These are phyloP conservation scores for Diplodia seriata DNA, from an alignment of 2,329 filamentous ascomycete species.

Conservation along the genomic window DNA sequence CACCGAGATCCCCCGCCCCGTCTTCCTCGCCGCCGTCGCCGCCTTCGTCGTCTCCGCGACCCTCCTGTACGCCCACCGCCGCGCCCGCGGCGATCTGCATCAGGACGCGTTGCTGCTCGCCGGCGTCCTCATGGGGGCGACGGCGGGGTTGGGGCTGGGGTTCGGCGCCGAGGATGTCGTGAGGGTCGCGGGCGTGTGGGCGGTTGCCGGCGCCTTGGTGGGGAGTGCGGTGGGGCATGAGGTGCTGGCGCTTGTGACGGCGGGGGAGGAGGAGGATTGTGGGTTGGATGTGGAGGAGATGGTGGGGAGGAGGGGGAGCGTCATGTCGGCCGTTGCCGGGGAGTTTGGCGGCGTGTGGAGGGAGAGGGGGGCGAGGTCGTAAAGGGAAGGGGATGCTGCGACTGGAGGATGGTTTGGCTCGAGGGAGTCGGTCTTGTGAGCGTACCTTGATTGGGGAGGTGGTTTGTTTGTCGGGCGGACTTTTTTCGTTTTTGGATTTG, in stretches of 20 bases:
- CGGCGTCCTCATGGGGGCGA: slow-evolving; percentile 19
- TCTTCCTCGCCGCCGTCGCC: slow-evolving; percentile 14
- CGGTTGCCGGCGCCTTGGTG: neutral
- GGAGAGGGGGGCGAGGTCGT: slow-evolving; percentile 5
- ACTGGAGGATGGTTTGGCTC: too few species aligned
- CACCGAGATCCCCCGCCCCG: slow-evolving; percentile 28
- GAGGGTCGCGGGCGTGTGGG: slow-evolving; percentile 8
- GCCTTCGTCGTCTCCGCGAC: neutral
- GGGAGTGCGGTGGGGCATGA: slow-evolving; percentile 18
- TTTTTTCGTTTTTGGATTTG: too few species aligned
- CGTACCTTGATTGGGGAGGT: too few species aligned
- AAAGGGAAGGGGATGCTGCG: too few species aligned
- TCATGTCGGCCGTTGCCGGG: slow-evolving; percentile 7
- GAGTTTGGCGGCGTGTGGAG: slow-evolving; percentile 22
- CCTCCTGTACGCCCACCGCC: slow-evolving; percentile 11
- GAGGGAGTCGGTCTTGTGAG: too few species aligned
- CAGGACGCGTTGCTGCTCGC: slow-evolving; percentile 11
- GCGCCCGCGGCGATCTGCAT: slow-evolving; percentile 14
- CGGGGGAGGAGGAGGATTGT: neutral
- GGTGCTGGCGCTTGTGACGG: slow-evolving; percentile 13
- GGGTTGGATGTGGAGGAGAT: slow-evolving; percentile 1
- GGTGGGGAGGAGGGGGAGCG: slow-evolving; percentile 13
- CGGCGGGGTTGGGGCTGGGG: neutral
- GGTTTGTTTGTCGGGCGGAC: too few species aligned
- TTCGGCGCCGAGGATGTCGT: slow-evolving; percentile 19